Percentiles rank a stretch among this genome's conserved stretches.
phyloP scores from a whole-genome alignment of 2,329 filamentous ascomycete genomes.

The Westerdykella sp. region DNA sequence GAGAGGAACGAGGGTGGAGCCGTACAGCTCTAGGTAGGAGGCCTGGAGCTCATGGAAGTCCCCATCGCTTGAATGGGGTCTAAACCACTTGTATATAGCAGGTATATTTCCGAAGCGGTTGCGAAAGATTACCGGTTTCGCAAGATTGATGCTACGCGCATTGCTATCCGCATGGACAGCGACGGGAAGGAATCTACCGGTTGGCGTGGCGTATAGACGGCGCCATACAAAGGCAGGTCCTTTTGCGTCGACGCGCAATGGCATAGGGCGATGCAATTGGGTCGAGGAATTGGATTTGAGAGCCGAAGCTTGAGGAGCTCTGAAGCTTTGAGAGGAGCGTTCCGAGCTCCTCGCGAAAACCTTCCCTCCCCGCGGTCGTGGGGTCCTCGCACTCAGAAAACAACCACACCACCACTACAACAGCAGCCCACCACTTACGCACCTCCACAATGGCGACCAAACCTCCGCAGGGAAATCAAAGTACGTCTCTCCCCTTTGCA shows the following conservation, averaged over 20 bases:
- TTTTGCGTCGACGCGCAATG: neutral
- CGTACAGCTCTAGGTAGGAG: conserved; percentile 35
- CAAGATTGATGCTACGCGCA: conserved; percentile 9
- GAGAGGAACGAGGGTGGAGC: conserved; percentile 50
- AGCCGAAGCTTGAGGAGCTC: too few relatives aligned
- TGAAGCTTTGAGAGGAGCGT: too few relatives aligned
- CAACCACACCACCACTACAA: conserved; percentile 17
- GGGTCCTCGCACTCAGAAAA: conserved; percentile 1
- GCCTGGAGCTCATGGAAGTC: conserved; percentile 15
- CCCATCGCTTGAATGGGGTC: conserved; percentile 1
- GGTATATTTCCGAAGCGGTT: conserved; percentile 17
- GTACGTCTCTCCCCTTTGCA: conserved; percentile 9
- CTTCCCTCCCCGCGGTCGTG: neutral
- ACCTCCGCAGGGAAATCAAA: conserved; percentile 25
- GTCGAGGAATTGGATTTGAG: too few relatives aligned
- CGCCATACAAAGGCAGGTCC: neutral
- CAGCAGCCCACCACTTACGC: conserved; percentile 5
- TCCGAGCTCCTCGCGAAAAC: neutral
- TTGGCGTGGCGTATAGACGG: neutral
- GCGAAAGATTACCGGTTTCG: conserved; percentile 19
- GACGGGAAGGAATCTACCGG: neutral
- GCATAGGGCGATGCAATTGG: neutral
- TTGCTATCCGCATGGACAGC: neutral
- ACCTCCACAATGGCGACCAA: conserved; percentile 18
- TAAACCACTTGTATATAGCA: conserved; percentile 31